phyloP scores from a whole-genome alignment of 1,284 basidiomycete species.

The Rhodotorula glutinis region DNA sequence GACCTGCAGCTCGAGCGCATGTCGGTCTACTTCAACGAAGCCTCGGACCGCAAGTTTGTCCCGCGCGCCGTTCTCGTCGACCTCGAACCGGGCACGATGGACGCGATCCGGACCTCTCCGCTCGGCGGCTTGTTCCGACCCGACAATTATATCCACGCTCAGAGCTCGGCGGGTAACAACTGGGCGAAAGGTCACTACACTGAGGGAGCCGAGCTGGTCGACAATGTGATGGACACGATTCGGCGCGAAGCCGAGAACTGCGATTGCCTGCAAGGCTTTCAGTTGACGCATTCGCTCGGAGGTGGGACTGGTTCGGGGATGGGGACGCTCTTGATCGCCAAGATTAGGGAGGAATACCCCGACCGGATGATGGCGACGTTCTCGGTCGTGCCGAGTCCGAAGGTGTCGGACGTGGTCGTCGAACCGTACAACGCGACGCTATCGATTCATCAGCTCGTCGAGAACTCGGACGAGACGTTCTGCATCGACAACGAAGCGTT shows the following conservation, averaged over 20 bases:
- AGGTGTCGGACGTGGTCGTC: slow-evolving; percentile 55
- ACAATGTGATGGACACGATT: slow-evolving; percentile 68
- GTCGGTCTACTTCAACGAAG: slow-evolving; percentile 52
- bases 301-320: slow-evolving; percentile 63
- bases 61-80: slow-evolving; percentile 93
- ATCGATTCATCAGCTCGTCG: slow-evolving; percentile 61
- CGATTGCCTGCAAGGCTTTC: slow-evolving; percentile 60
- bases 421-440: slow-evolving; percentile 64
- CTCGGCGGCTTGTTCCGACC: slow-evolving; percentile 50
- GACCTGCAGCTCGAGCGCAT: slow-evolving; percentile 85
- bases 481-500: slow-evolving; percentile 92
- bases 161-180: slow-evolving; percentile 57
- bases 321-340: slow-evolving; percentile 61
- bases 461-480: slow-evolving; percentile 63
- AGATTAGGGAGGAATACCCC: slow-evolving; percentile 60
- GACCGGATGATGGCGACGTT: slow-evolving; percentile 64
- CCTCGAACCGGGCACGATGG: slow-evolving; percentile 96
- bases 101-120: slow-evolving; percentile 70
- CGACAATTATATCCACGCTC: slow-evolving; percentile 59
- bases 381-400: slow-evolving; percentile 61
- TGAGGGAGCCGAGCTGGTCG: slow-evolving; percentile 93
- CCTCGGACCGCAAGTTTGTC: slow-evolving; percentile 81
- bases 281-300: slow-evolving; percentile 61
- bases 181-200: slow-evolving; percentile 64
- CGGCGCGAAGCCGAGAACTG: slow-evolving; percentile 60